A percentile compares a stretch with the other conserved stretches of the same genome.
phyloP scores from a whole-genome alignment of 306 rosid species.

The Mucuna pruriens region DNA sequence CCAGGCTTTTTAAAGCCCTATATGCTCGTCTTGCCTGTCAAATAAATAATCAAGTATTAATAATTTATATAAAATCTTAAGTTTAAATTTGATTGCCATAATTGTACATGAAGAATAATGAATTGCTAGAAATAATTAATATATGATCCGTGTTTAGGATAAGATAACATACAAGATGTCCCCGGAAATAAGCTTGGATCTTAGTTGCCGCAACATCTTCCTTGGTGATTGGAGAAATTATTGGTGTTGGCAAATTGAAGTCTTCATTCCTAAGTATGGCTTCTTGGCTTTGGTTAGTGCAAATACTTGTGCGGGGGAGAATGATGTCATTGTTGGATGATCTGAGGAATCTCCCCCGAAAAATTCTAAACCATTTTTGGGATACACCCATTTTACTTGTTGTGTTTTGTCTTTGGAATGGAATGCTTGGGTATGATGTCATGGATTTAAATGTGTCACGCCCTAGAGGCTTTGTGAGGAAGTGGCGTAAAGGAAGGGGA shows the following conservation, averaged over 20 bases:
- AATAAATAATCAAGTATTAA: background rate
- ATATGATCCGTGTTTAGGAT: background rate
- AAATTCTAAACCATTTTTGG: slow-evolving; percentile 56
- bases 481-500: slow-evolving; percentile 53
- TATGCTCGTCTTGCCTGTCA: slow-evolving; percentile 79
- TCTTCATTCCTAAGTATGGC: slow-evolving; percentile 22
- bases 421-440: background rate
- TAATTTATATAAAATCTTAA: too few relatives aligned
- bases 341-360: slow-evolving; percentile 50
- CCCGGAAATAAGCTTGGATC: slow-evolving; percentile 85
- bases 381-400: slow-evolving; percentile 47
- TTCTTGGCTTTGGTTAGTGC: slow-evolving; percentile 38
- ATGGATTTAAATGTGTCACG: slow-evolving; percentile 1
- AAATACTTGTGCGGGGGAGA: slow-evolving; percentile 40
- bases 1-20: slow-evolving; percentile 72
- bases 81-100: too few relatives aligned
- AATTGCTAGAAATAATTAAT: background rate
- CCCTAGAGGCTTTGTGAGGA: slow-evolving; percentile 27
- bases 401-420: background rate
- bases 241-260: slow-evolving; percentile 2
- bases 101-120: too few relatives aligned
- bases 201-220: slow-evolving; percentile 67
- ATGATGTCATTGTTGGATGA: slow-evolving; percentile 44
- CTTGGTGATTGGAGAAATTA: background rate
- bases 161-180: slow-evolving; percentile 72